Conservation (phyloP, 106 monocot species). For the Xerophyta viscosa region DNA sequence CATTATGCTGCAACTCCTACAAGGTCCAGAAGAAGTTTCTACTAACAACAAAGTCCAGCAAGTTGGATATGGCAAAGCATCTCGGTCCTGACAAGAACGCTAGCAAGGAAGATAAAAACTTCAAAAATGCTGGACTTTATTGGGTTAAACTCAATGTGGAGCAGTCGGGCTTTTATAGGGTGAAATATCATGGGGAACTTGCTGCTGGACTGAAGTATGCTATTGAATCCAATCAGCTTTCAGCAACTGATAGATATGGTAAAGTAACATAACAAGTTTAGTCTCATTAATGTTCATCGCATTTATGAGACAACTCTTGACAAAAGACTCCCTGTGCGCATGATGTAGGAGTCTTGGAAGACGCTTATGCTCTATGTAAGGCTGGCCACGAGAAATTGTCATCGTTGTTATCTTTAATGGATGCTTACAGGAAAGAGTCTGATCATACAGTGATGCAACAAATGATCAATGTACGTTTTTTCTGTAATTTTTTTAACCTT, state of each 20-base stretch:
- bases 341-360: slow-evolving; percentile 72
- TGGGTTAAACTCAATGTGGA: slow-evolving; percentile 78
- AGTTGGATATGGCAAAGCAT: slow-evolving; percentile 22
- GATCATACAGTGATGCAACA: slow-evolving; percentile 74
- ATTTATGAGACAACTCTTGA: background rate
- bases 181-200: slow-evolving; percentile 60
- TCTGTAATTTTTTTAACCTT: no score
- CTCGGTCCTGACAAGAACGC: no score
- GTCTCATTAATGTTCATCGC: no score
- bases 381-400: slow-evolving; percentile 68
- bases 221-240: slow-evolving; percentile 39
- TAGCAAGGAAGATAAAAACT: background rate
- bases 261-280: no score
- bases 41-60: slow-evolving; percentile 29
- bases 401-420: slow-evolving; percentile 61
- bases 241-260: slow-evolving; percentile 66
- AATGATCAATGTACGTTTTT: slow-evolving; percentile 32
- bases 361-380: slow-evolving; percentile 68
- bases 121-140: background rate
- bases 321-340: background rate
- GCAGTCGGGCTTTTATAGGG: slow-evolving; percentile 71
- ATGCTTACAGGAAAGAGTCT: slow-evolving; percentile 52
- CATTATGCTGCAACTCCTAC: slow-evolving; percentile 50
- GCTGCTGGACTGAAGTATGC: slow-evolving; percentile 46
- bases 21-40: slow-evolving; percentile 43